Evolutionary conservation across 148 eudicot species (phyloP).

Genomic region (Polygonum maritimum): DNA sequence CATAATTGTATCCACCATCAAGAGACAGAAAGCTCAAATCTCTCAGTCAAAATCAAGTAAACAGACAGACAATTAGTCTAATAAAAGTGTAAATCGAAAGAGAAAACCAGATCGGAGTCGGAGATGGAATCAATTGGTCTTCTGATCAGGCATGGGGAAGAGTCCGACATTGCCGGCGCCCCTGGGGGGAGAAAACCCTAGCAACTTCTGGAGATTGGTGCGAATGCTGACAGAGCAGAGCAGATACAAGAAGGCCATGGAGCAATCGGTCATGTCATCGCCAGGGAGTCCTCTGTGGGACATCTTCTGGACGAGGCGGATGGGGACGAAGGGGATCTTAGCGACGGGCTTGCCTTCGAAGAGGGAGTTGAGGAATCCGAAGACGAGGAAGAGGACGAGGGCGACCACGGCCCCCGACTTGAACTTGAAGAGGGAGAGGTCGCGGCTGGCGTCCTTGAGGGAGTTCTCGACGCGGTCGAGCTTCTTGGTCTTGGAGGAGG

Average conservation of each 20-base stretch:
- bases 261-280: slow-evolving; percentile 91
- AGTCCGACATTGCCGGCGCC: slow-evolving; percentile 62
- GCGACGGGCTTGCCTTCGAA: slow-evolving; percentile 87
- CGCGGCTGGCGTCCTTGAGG: slow-evolving; percentile 81
- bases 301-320: slow-evolving; percentile 86
- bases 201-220: slow-evolving; percentile 90
- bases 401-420: slow-evolving; percentile 95
- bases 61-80: neutral
- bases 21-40: neutral
- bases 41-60: slow-evolving; percentile 1
- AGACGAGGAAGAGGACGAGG: slow-evolving; percentile 69
- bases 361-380: slow-evolving; percentile 62
- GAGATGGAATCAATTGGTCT: slow-evolving; percentile 37
- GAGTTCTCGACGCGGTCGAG: slow-evolving; percentile 83
- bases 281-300: slow-evolving; percentile 73
- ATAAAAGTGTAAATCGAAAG: neutral
- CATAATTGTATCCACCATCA: neutral
- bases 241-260: slow-evolving; percentile 94
- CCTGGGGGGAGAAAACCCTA: slow-evolving; percentile 92
- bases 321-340: slow-evolving; percentile 77
- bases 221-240: slow-evolving; percentile 87
- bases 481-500: slow-evolving; percentile 55
- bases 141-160: slow-evolving; percentile 93
- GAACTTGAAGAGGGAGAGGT: slow-evolving; percentile 84
- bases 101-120: neutral